Evolutionary conservation across 768 basidiomycete genomes (phyloP), one percentile per base, ranked within the genome.

Genomic region (Mrakia blollopis): DNA sequence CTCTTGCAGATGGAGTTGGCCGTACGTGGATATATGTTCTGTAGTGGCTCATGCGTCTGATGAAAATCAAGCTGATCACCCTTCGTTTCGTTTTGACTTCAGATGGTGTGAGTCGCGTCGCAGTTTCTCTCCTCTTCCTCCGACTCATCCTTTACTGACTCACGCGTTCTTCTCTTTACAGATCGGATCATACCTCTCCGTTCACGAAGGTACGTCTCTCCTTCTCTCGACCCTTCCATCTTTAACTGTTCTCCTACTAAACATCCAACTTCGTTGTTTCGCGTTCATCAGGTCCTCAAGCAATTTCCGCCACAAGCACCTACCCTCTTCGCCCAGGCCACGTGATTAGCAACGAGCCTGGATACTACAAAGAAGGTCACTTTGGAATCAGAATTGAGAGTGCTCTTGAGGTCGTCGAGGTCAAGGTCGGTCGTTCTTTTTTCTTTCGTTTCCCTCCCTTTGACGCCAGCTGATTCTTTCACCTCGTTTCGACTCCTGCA

Each of bases 381-480:
- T 98, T 89, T 87, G 97, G 97, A 7, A 90, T 99, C 83, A 89
- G 97, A 8, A 93, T 94, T 68, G 97, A 99, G 84, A 93, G 91
- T 68, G 91, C 92, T 18, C 25, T 95, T 39, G 85, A 87, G 52
- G 93, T 97, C 60, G 87, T 88, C 79, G 88, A 87, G 70, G 88
- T 88, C 85, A 81, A 88, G 84, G 87, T 85, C 86, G 87, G 82
- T 80, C 85, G 28, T 16, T 81, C 37, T 23, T 16, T 37, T 32
- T 62, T 23, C 32, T 47, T 28, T 57, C 35, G 79, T 81, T 72
- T 75, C 78, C 80, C 50, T 11, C n/a, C n/a, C 41, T 62, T 54
- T 25, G 7, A 10, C 37, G 67, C 30, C 39, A 25, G 37, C 28
- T 35, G 62, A 52, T n/a, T 50, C 63, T 32, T 69, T 65, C 68